Percentiles rank a stretch among this genome's conserved stretches.
Conservation (phyloP, 306 rosid species). For the Quercus parvula region DNA sequence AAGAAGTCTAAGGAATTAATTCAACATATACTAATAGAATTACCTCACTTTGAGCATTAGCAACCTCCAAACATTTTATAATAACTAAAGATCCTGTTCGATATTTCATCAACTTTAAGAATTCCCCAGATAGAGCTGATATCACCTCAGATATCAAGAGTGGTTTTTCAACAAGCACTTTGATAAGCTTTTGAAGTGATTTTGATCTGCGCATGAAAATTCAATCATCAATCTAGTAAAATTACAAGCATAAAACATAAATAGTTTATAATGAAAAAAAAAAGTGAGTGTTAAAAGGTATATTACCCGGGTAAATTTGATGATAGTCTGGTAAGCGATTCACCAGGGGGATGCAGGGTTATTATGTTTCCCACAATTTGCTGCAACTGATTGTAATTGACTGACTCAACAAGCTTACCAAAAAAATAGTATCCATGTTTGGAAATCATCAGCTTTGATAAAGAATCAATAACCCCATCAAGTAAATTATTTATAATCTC, state of each 20-base stretch:
- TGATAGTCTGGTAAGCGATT: background rate
- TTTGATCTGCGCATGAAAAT: conserved; percentile 6
- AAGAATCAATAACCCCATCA: background rate
- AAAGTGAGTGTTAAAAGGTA: background rate
- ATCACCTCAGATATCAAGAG: background rate
- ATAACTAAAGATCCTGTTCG: conserved; percentile 2
- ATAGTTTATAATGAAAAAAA: background rate
- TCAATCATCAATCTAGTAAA: no score
- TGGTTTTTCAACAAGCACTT: conserved; percentile 12
- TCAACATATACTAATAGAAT: background rate
- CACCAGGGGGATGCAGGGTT: background rate
- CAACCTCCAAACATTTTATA: conserved; percentile 10
- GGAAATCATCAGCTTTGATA: conserved; percentile 8
- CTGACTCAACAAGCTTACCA: conserved; percentile 9
- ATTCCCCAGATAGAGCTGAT: background rate
- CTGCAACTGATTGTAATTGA: background rate
- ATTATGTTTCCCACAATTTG: conserved; percentile 8
- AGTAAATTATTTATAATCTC: background rate
- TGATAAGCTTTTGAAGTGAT: conserved; percentile 17
- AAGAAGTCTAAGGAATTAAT: background rate
- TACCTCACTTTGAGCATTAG: conserved; percentile 17
- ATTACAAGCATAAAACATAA: no score
- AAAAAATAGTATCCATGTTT: conserved; percentile 5
- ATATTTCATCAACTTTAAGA: conserved; percentile 5
- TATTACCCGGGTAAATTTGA: background rate